phyloP scores from a whole-genome alignment of 2,329 filamentous ascomycete genomes.

The Fonsecaea pugnacius region DNA sequence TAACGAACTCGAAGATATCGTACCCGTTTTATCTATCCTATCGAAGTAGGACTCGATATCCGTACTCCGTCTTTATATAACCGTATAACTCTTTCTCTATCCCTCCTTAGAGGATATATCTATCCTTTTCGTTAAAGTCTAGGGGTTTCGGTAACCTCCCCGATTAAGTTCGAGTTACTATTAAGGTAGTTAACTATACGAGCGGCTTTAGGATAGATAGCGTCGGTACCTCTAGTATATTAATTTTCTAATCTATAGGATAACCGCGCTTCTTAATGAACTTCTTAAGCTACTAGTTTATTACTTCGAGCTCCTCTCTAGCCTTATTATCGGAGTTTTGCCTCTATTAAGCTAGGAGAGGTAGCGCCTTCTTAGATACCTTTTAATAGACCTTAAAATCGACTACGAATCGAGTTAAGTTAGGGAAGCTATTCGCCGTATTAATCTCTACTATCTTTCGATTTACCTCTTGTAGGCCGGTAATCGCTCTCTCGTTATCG shows the following conservation, averaged over 20 bases:
- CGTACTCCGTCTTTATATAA: conserved; percentile 12
- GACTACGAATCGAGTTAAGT: conserved; percentile 15
- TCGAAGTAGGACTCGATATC: conserved; percentile 21
- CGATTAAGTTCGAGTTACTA: neutral
- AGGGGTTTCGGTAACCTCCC: conserved; percentile 15
- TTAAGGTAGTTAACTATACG: neutral
- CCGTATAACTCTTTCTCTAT: conserved; percentile 19
- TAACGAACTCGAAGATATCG: conserved; percentile 22
- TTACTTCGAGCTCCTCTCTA: conserved; percentile 15
- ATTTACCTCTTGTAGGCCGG: conserved; percentile 13
- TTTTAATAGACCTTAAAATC: conserved; percentile 14
- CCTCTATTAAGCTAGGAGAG: conserved; percentile 10
- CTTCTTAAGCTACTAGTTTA: conserved; percentile 16
- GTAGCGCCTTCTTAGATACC: conserved; percentile 11
- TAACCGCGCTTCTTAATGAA: conserved; percentile 14
- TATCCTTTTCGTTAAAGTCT: conserved; percentile 15
- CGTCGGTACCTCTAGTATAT: conserved; percentile 3
- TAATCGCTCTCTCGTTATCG: conserved; percentile 18
- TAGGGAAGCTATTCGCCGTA: conserved; percentile 12
- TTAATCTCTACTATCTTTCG: conserved; percentile 20
- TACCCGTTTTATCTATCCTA: conserved; percentile 13
- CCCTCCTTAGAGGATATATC: conserved; percentile 20
- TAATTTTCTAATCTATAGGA: conserved; percentile 12
- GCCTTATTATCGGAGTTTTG: conserved; percentile 16
- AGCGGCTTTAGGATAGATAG: neutral